phyloP scores from a whole-genome alignment of 495 filamentous ascomycete genomes.

The Trichoderma gamsii region DNA sequence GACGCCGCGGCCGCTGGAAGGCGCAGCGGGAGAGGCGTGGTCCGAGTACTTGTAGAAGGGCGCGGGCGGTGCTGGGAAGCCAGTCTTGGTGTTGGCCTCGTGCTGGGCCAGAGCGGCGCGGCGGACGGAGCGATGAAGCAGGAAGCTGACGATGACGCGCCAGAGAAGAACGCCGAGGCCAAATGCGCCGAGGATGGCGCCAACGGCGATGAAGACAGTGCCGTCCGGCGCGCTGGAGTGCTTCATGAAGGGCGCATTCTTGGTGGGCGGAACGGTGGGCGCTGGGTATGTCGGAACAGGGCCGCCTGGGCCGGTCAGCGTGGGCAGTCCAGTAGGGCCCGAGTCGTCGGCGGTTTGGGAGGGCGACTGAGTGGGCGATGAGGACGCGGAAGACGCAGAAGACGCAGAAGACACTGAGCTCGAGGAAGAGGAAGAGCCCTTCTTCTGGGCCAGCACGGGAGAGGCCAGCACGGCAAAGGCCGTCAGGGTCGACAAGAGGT shows the following conservation, averaged over 20 bases:
- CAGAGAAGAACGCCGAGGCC: conserved; percentile 74
- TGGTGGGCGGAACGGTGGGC: conserved; percentile 70
- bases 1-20: conserved; percentile 37
- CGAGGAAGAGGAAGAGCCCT: neutral
- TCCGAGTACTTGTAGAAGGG: conserved; percentile 55
- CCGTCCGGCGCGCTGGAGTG: conserved; percentile 86
- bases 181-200: conserved; percentile 77
- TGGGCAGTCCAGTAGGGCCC: conserved; percentile 40
- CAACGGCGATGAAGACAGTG: conserved; percentile 92
- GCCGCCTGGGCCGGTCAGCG: conserved; percentile 36
- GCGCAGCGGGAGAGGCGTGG: conserved; percentile 53
- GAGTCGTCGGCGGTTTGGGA: conserved; percentile 9
- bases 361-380: neutral
- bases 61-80: conserved; percentile 42
- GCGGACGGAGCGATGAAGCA: conserved; percentile 81
- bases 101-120: conserved; percentile 69
- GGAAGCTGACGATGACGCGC: conserved; percentile 86
- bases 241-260: conserved; percentile 90
- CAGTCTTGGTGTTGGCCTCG: conserved; percentile 56
- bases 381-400: neutral
- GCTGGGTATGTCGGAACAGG: conserved; percentile 47
- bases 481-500: neutral
- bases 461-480: neutral
- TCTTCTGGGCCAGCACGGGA: conserved; percentile 10
- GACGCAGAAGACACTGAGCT: neutral